Evolutionary conservation across 1,284 basidiomycete genomes (phyloP), one percentile per base, ranked within the genome.

Genomic region (Malassezia caprae): DNA sequence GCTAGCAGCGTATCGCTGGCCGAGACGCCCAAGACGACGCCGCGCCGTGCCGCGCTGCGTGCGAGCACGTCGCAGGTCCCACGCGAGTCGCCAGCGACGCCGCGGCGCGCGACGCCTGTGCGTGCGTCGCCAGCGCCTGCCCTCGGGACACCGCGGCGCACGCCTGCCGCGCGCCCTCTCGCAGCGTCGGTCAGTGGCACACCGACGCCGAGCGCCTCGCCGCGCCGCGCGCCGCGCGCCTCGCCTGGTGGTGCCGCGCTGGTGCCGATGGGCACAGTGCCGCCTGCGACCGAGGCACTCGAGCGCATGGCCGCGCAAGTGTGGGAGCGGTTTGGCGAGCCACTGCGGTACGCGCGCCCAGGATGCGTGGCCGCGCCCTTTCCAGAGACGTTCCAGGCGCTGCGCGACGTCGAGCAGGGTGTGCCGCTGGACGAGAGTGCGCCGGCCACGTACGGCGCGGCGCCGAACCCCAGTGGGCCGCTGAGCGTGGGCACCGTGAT

Each of bases 301-400:
- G 69, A 72, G 37, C 56, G 63, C 8, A 60, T 65, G 24, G 61
- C 65, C 3, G 45, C 51, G 8, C 63, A 64, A 28, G 62, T 71
- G 8, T 71, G 67, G 68, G 44, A 60, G 4, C 50, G 56, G 10
- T 68, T 73, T 58, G 67, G 67, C 32, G 69, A 72, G 26, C 51
- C 48, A 1, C 60, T 73, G 8, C 62, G 71, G 27, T 61, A 62
- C 41, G 64, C 63, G 2, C 50, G 58, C 4, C 61, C 65, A 1
- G 58, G 63, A 15, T 54, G 52, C n/a, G 64, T 63, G 35, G 17
- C 30, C 4, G 65, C 67, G 26, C 43, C 61, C 44, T 68, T 65
- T 34, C 15, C 46, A 3, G 64, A 62, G 17, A 73, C 70, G 19
- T 63, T 69, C 41, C 51, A 56, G 4, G 31, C 63, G 7, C 49